Evolutionary conservation across 139 green algal genomes (phyloP).

Genomic region (Chlamydomonas eustigma): DNA sequence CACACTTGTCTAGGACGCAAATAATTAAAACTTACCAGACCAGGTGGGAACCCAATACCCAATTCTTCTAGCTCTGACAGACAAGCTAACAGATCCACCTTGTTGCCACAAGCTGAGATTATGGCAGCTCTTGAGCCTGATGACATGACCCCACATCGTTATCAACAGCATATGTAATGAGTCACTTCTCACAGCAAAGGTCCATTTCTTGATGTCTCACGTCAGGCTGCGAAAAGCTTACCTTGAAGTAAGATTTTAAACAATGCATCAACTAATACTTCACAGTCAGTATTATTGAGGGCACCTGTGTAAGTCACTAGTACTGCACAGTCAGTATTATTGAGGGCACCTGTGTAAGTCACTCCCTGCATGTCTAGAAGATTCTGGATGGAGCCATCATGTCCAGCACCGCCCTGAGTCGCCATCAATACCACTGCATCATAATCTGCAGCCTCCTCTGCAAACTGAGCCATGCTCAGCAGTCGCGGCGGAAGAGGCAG

Average conservation of each 20-base stretch:
- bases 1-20: no score
- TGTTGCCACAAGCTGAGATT: neutral
- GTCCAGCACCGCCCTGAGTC: neutral
- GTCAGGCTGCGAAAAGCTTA: no score
- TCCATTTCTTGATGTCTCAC: no score
- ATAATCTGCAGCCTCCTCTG: slow-evolving; percentile 2
- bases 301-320: neutral
- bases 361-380: neutral
- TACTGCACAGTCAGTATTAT: no score
- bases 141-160: no score
- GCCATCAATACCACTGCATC: slow-evolving; percentile 14
- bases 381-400: neutral
- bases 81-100: neutral
- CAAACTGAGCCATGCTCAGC: slow-evolving; percentile 12
- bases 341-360: neutral
- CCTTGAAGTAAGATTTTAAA: no score
- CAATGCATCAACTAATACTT: no score
- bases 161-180: no score
- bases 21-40: neutral
- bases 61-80: neutral
- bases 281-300: no score
- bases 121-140: neutral
- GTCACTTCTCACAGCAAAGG: no score
- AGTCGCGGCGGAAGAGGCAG: neutral
- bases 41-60: neutral